A percentile compares a stretch with the other conserved stretches of the same genome.
phyloP scores from a whole-genome alignment of 805 yeast genomes.

The Barnettozyma pratensis region DNA sequence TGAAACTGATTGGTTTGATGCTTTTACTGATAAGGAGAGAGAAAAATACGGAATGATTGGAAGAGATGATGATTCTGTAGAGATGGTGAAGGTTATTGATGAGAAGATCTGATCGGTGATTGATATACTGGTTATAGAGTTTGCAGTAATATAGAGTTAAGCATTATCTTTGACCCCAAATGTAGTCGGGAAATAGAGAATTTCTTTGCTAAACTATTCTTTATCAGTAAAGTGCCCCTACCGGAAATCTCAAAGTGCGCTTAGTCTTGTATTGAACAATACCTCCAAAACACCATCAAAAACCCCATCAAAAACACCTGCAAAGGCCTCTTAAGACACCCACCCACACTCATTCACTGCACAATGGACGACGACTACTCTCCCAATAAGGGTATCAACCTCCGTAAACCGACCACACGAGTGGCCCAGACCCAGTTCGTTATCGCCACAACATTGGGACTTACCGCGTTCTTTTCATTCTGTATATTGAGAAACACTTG shows the following conservation, averaged over 20 bases:
- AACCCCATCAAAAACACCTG: background rate
- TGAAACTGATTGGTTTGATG: slow-evolving; percentile 34
- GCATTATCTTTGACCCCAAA: no score
- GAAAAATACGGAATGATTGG: slow-evolving; percentile 6
- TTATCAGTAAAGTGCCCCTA: background rate
- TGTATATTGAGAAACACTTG: slow-evolving; percentile 65
- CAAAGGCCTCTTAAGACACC: background rate
- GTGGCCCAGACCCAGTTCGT: slow-evolving; percentile 75
- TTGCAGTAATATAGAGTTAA: no score
- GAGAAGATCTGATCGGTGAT: background rate
- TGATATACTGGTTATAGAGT: no score
- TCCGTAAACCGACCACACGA: slow-evolving; percentile 30
- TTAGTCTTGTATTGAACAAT: no score
- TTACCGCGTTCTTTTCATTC: slow-evolving; percentile 61
- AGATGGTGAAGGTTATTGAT: background rate
- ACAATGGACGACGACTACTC: slow-evolving; percentile 1
- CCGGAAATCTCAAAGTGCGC: background rate
- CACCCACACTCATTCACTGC: background rate
- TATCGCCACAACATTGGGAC: slow-evolving; percentile 65
- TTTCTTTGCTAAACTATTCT: no score
- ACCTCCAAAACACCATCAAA: no score
- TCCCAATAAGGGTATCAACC: slow-evolving; percentile 13
- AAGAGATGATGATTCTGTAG: background rate
- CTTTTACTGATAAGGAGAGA: slow-evolving; percentile 32
- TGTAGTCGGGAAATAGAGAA: no score